Base-by-base conservation (phyloP, 1,284 basidiomycete species). In the Limonomyces culmigenus region DNA sequence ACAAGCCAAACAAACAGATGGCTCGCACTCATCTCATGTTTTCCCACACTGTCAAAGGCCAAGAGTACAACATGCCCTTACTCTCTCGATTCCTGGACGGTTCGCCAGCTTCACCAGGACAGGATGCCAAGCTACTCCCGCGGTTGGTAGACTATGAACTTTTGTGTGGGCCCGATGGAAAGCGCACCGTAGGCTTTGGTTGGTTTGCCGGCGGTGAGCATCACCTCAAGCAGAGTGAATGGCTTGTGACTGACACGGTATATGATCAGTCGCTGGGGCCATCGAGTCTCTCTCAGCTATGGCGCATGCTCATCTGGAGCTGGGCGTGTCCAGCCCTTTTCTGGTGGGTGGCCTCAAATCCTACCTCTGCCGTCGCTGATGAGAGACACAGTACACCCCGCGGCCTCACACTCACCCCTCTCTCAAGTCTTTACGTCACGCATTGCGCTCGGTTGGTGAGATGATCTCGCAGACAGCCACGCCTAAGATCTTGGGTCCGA, bases 1-100 rank as follows among this genome's bases (percentile, higher is more conserved):
- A 30, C 40, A 45, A 39, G 44, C 45, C 23, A n/a, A 14, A 29
- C 2, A 18, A 37, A 14, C 37, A 44, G 2, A 44, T 55, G 8
- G 51, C 65, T 4, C 66, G 75, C 15, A 84, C 77, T 2, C 74
- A 85, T 44, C 55, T 89, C 40, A 87, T 88, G 76, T 93, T 93
- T 63, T 86, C 80, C 19, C 88, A 92, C 53, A 89, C 86, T 0
- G 73, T 75, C 45, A 93, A 93, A 54, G 78, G 79, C 0, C 83
- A 93, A 54, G 52, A 63, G 10, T 91, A 91, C 57, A 93, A 93
- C 49, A 81, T 77, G 45, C 70, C 74, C 0, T 59, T 93, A 0
- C 63, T 93, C 2, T 63, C 74, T 1, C 60, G 70, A 20, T 84
- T 84, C 52, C 55, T 86, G 19, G 19, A 35, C 17, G 38, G 34